Base-by-base conservation (phyloP, 805 yeast genomes). In the Starmerella floris region DNA sequence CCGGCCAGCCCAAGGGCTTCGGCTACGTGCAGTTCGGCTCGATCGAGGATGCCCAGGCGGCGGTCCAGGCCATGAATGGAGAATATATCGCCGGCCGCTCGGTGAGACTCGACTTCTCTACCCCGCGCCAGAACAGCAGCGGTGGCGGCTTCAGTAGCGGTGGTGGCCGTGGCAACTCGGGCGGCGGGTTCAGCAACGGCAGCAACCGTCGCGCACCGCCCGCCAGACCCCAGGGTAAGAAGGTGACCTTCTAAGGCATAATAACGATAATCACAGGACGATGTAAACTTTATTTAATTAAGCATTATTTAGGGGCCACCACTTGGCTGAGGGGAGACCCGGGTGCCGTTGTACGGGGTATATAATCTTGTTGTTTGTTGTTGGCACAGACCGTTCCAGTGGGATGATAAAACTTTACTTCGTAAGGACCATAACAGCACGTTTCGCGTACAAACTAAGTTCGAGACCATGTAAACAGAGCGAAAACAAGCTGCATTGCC, bases 1-100 rank as follows among this genome's bases (percentile, higher is more conserved):
- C 97, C 52, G 94, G 85, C 65, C 95, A 88, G 70, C 94, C 94
- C 65, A 91, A 91, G 76, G 98, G 98, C 55, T 91, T 91, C 69
- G 98, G 97, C 54, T 91, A 91, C 67, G 95, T 88, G 45, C 97
- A 91, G 69, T 88, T 74, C 62, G 70, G 81, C 36, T 72, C 79
- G 45, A 70, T 82, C 51, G 97, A 87, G 35, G 94, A 83, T 63
- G 96, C 98, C 55, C 74, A 79, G 65, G 74, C 77, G 49, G 97
- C 97, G 43, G 67, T 82, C 51, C 84, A 79, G 51, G 87, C 81
- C 44, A 65, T 85, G 66, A 82, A 83, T 63, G 97, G 97, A 62
- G 80, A 79, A 64, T 74, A 77, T 69, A 72, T 91, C 56, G 85
- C 77, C 51, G 94, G 94, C 55, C 79, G 98, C 70, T 76, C 95